Evolutionary conservation across 805 yeast species (phyloP), one percentile per base, ranked within the genome.

Genomic region (Hanseniaspora thailandica): DNA sequence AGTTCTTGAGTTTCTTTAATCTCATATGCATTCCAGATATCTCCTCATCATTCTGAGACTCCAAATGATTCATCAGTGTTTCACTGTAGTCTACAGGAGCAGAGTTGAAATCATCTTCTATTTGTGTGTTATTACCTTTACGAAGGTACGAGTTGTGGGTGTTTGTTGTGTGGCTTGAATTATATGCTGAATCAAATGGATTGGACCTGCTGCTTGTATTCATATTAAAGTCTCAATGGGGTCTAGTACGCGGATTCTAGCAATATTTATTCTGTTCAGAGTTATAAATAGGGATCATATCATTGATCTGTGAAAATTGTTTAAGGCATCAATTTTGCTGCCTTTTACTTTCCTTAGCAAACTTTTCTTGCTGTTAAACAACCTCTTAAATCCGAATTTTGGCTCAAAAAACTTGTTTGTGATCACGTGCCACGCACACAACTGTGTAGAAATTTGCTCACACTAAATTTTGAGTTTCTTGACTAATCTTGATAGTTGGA

Each of bases 41-140:
- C 50, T 80, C 78, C 54, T 78, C 82, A 34, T 79, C 84, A 56
- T 76, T 76, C 61, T 83, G 89, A 3, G 82, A 72, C 62, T 83
- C 89, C 47, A 83, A 62, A 56, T 77, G 79, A 20, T 82, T 75
- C 59, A 81, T 60, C 54, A 74, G 71, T 26, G 78, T 67, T 43
- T 80, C 83, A 13, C 76, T 69, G 61, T 71, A 75, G 61, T 72
- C 78, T 43, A 69, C 59, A 1, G 64, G 61, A 5, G 39, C 35
- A 7, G 45, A 35, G 15, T 44, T 55, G 9, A 48, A 36, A 23
- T 46, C 55, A 20, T n/a, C 15, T 1, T 33, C 19, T 34, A 55
- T 13, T 20, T 30, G 30, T 9, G 20, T 35, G 44, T 20, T 47
- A 28, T 47, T 53, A 20, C 36, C 19, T 28, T 22, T 43, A 33